These are phyloP conservation scores for Kickxella alabastrina DNA, from an alignment of 192 early-diverging fungal genomes.

Conservation along the genomic window DNA sequence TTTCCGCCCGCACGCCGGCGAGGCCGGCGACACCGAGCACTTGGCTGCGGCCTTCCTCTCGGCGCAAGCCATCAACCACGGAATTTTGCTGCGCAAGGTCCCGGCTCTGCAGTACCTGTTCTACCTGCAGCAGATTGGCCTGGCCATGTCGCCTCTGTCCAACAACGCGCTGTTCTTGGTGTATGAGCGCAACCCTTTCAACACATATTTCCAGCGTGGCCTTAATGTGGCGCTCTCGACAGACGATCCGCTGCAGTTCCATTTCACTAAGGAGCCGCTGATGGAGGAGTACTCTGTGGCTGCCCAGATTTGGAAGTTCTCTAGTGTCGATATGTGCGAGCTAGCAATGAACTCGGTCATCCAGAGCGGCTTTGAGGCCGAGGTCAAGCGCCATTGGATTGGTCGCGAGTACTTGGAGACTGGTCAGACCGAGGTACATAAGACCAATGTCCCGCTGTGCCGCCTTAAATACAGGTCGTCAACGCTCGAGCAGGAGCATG, in stretches of 20 bases:
- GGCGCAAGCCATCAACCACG: conserved; percentile 84
- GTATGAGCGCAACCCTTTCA: conserved; percentile 90
- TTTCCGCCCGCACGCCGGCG: conserved; percentile 88
- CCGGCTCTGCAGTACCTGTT: conserved; percentile 93
- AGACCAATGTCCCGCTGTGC: conserved; percentile 90
- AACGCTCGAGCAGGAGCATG: conserved; percentile 78
- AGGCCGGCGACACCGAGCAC: conserved; percentile 94
- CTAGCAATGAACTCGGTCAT: conserved; percentile 85
- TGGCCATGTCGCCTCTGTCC: conserved; percentile 95
- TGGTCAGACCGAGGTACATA: conserved; percentile 77
- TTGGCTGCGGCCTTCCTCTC: conserved; percentile 85
- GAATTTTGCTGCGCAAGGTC: conserved; percentile 89
- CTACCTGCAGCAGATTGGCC: conserved; percentile 92
- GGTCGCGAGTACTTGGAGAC: conserved; percentile 72
- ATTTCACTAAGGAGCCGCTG: conserved; percentile 93
- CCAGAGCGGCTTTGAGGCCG: conserved; percentile 86
- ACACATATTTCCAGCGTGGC: conserved; percentile 87
- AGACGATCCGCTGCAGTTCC: conserved; percentile 95
- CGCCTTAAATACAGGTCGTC: conserved; percentile 79
- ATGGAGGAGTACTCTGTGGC: conserved; percentile 97
- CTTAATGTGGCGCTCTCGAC: conserved; percentile 89
- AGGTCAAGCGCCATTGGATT: conserved; percentile 87
- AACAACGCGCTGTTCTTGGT: conserved; percentile 95
- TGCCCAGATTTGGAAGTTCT: conserved; percentile 94
- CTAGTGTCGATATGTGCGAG: conserved; percentile 92